Evolutionary conservation across 495 filamentous ascomycete species (phyloP), one percentile per base, ranked within the genome.

Genomic region (Xylaria palmicola): DNA sequence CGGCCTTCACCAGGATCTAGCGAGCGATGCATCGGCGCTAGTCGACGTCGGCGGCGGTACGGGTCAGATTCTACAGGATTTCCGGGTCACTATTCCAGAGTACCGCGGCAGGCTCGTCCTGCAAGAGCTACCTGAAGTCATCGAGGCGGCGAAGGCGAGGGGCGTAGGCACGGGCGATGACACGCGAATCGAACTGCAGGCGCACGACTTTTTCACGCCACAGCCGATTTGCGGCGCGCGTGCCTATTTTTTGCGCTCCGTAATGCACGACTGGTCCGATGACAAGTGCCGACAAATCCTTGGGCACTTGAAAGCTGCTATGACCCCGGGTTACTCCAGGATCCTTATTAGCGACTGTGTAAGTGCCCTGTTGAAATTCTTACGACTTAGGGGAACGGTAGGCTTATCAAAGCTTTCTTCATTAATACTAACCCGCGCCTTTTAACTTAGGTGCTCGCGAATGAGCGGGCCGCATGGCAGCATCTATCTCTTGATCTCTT

Each of bases 211-310:
- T 36, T 70, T 69, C 30, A 64, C 56, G 2, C 57, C 48, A 6
- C 75, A 77, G 64, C 69, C 69, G 0, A 52, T 60, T 45, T 24
- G 22, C 44, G 78, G 75, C 0, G 74, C 77, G 3, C 65, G 73
- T 9, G 70, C 68, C 0, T 81, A 81, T 56, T 80, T 71, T 63
- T 48, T 82, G 56, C 75, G 76, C 48, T 65, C 65, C 12, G 64
- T 79, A 39, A 64, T 81, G 27, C 78, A 82, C 52, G 79, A 82
- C 71, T 81, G 77, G 76, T 69, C 72, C 1, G 77, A 80, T 48
- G 72, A 78, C 17, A 52, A 37, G 15, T 74, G 73, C 41, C 65
- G 54, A 3, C 62, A 51, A 27, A 79, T 82, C 24, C 66, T 83
- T 6, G 20, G 41, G 0, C 57, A 72, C 9, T 55, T 81, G 20